Conservation (phyloP, 371 early-diverging fungal species). For the Apophysomyces sp. region DNA sequence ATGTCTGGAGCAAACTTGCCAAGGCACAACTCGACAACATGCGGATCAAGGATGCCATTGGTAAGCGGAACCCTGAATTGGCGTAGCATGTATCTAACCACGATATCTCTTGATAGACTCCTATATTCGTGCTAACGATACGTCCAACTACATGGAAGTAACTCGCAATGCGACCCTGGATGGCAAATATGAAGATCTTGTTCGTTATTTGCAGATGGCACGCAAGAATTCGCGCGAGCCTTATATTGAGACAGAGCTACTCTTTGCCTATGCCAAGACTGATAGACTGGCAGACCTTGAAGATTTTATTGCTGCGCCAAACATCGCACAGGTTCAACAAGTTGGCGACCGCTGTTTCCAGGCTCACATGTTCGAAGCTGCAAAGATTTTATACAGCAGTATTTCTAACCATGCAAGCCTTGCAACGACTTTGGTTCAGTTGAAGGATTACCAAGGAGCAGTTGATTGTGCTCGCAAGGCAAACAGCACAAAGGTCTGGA, state of each 20-base stretch:
- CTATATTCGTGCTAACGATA: slow-evolving; percentile 93
- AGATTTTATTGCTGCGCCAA: slow-evolving; percentile 88
- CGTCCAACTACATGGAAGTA: slow-evolving; percentile 88
- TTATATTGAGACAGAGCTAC: slow-evolving; percentile 87
- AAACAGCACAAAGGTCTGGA: slow-evolving; percentile 96
- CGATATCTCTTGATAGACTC: slow-evolving; percentile 56
- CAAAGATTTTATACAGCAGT: slow-evolving; percentile 89
- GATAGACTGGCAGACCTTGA: slow-evolving; percentile 90
- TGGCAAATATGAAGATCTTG: slow-evolving; percentile 90
- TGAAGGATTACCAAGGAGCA: slow-evolving; percentile 94
- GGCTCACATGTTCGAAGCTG: slow-evolving; percentile 88
- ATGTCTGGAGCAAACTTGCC: slow-evolving; percentile 93
- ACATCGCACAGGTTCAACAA: slow-evolving; percentile 87
- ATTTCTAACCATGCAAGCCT: slow-evolving; percentile 96
- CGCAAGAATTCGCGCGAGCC: slow-evolving; percentile 93
- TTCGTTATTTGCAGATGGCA: slow-evolving; percentile 91
- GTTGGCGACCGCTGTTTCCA: slow-evolving; percentile 97
- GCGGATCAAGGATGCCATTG: slow-evolving; percentile 91
- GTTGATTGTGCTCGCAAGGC: slow-evolving; percentile 98
- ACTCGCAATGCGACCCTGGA: slow-evolving; percentile 76
- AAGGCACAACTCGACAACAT: slow-evolving; percentile 90
- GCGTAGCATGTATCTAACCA: not conserved
- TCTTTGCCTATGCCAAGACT: slow-evolving; percentile 94
- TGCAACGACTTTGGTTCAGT: slow-evolving; percentile 91
- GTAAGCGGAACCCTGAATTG: slow-evolving; percentile 20